phyloP scores from a whole-genome alignment of 2,329 filamentous ascomycete species.

The Tolypocladium inflatum region DNA sequence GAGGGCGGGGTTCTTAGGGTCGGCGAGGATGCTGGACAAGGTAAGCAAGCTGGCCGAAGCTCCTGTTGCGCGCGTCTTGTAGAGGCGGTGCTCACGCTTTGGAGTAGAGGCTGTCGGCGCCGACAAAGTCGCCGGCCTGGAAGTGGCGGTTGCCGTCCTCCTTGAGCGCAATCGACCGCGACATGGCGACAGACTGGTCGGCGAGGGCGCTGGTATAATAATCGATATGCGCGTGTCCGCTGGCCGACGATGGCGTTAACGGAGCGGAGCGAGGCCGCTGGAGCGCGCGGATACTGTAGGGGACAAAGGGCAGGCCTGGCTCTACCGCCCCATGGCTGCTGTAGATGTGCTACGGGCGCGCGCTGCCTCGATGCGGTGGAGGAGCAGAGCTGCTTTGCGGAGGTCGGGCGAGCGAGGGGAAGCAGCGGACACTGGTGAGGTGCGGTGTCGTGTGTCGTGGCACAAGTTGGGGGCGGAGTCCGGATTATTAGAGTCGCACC shows the following conservation, averaged over 20 bases:
- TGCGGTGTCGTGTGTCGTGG: not conserved
- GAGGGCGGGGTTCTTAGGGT: constrained; percentile 66
- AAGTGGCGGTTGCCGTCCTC: constrained; percentile 57
- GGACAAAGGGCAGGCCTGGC: not conserved
- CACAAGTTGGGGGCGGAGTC: not conserved
- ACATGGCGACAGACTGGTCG: constrained; percentile 12
- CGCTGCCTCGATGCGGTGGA: not conserved
- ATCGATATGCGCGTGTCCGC: not conserved
- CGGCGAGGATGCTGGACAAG: constrained; percentile 60
- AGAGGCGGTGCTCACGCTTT: constrained; percentile 45
- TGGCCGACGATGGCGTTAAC: not conserved
- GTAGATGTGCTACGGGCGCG: not conserved
- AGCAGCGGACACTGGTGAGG: not conserved
- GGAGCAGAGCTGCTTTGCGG: not conserved
- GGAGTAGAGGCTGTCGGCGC: constrained; percentile 61
- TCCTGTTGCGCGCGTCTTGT: not conserved
- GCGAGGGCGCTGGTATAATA: not conserved
- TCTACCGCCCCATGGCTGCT: not conserved
- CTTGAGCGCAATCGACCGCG: constrained; percentile 34
- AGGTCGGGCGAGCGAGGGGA: not conserved
- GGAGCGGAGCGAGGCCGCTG: not conserved
- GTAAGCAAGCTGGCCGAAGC: not conserved
- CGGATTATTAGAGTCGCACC: not conserved
- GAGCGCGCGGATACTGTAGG: not conserved
- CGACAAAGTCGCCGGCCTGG: constrained; percentile 51